Evolutionary conservation across 805 yeast genomes (phyloP).

Genomic region (Kazachstania bromeliacearum): DNA sequence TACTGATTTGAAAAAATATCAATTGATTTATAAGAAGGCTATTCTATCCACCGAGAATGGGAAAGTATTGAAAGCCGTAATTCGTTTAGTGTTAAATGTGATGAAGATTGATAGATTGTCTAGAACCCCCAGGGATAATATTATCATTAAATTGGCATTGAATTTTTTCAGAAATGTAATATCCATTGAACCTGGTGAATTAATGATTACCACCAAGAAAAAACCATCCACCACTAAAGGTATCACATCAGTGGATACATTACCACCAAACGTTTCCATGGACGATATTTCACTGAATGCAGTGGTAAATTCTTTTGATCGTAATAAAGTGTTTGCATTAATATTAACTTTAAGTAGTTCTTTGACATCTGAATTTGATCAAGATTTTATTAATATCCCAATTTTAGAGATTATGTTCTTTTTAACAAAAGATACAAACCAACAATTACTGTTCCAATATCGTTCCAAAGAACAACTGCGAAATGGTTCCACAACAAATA

Average conservation of each 20-base stretch:
- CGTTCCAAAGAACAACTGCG: not conserved
- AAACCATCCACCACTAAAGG: conserved; percentile 25
- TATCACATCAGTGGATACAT: conserved; percentile 19
- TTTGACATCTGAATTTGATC: conserved; percentile 54
- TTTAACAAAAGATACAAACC: conserved; percentile 48
- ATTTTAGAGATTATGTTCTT: conserved; percentile 63
- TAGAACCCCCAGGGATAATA: conserved; percentile 62
- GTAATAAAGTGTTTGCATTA: conserved; percentile 64
- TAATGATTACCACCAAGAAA: conserved; percentile 38
- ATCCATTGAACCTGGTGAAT: conserved; percentile 61
- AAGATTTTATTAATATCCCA: conserved; percentile 47
- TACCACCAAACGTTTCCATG: conserved; percentile 47
- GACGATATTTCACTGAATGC: conserved; percentile 63
- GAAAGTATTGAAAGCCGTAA: conserved; percentile 54
- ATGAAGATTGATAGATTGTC: conserved; percentile 42
- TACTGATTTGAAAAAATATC: conserved; percentile 55
- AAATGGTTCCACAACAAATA: not conserved
- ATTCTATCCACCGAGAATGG: conserved; percentile 53
- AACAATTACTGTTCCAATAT: conserved; percentile 11
- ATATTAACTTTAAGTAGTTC: conserved; percentile 62
- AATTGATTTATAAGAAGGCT: conserved; percentile 59
- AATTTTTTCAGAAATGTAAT: conserved; percentile 71
- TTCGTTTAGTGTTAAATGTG: conserved; percentile 58
- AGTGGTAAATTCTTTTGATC: conserved; percentile 49
- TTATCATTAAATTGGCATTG: conserved; percentile 60